phyloP scores from a whole-genome alignment of 139 green algal genomes.

The Coelastrella sp. region DNA sequence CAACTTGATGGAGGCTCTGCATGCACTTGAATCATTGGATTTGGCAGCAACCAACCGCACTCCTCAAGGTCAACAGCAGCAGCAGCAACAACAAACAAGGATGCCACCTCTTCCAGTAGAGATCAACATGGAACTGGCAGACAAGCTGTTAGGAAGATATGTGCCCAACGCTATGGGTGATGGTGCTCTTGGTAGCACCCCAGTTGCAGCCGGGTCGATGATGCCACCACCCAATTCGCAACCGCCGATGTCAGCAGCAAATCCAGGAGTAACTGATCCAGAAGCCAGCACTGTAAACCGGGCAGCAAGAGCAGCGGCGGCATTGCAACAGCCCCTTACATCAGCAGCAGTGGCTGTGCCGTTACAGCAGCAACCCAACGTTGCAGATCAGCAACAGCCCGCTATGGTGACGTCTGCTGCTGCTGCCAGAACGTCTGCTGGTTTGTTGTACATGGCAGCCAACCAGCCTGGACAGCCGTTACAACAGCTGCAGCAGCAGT shows the following conservation, averaged over 20 bases:
- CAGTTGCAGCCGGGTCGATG: not conserved
- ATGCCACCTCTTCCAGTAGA: slow-evolving; percentile 91
- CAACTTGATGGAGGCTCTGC: not conserved
- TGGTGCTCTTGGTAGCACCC: not conserved
- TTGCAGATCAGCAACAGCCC: no score
- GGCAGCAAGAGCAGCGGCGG: not conserved
- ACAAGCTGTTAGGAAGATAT: slow-evolving; percentile 63
- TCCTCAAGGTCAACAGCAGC: no score
- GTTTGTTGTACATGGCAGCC: no score
- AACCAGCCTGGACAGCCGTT: no score
- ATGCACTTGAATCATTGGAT: not conserved
- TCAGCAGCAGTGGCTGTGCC: no score
- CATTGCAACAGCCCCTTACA: no score
- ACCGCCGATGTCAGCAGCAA: not conserved
- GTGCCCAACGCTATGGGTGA: not conserved
- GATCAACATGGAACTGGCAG: slow-evolving; percentile 79
- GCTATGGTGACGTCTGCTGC: no score
- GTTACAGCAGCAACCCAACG: no score
- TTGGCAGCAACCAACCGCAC: not conserved
- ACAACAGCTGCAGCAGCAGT: no score
- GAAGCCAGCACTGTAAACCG: not conserved
- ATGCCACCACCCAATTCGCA: not conserved
- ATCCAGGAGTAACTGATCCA: not conserved
- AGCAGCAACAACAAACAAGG: slow-evolving; percentile 56
- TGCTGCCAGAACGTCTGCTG: no score